phyloP scores from a whole-genome alignment of 2,329 filamentous ascomycete genomes.

The Cladophialophora yegresii region DNA sequence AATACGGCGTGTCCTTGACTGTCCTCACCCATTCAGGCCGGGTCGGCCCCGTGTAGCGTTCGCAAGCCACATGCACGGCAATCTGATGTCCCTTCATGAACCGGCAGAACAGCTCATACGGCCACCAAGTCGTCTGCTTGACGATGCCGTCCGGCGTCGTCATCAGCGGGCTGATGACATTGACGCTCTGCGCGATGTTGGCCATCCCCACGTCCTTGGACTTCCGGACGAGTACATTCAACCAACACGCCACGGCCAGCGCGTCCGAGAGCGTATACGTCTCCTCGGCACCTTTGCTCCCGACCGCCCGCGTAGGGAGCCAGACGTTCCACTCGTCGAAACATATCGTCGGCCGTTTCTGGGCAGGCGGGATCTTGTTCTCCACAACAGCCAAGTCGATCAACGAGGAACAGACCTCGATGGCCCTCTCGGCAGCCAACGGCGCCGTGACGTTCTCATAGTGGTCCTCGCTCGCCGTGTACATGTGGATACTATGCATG shows the following conservation, averaged over 20 bases:
- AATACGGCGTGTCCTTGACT: constrained; percentile 66
- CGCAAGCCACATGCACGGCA: constrained; percentile 64
- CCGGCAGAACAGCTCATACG: constrained; percentile 66
- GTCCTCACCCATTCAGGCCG: constrained; percentile 44
- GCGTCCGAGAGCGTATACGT: constrained; percentile 73
- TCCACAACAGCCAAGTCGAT: constrained; percentile 77
- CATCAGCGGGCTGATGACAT: constrained; percentile 77
- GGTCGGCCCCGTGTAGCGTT: constrained; percentile 63
- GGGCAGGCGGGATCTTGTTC: constrained; percentile 52
- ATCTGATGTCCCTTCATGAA: constrained; percentile 75
- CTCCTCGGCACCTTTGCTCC: constrained; percentile 72
- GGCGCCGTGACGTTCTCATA: constrained; percentile 64
- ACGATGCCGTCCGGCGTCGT: constrained; percentile 64
- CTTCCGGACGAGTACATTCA: constrained; percentile 76
- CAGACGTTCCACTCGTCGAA: constrained; percentile 88
- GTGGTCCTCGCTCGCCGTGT: constrained; percentile 62
- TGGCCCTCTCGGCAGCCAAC: constrained; percentile 69
- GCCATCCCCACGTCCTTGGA: constrained; percentile 72
- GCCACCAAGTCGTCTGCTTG: constrained; percentile 76
- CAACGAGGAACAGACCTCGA: constrained; percentile 66
- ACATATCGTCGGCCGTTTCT: constrained; percentile 70
- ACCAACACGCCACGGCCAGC: constrained; percentile 71
- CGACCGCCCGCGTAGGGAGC: constrained; percentile 71
- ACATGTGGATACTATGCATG: constrained; percentile 80
- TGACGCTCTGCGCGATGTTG: constrained; percentile 75